phyloP scores from a whole-genome alignment of 192 early-diverging fungal species.

The Linnemannia schmuckeri region DNA sequence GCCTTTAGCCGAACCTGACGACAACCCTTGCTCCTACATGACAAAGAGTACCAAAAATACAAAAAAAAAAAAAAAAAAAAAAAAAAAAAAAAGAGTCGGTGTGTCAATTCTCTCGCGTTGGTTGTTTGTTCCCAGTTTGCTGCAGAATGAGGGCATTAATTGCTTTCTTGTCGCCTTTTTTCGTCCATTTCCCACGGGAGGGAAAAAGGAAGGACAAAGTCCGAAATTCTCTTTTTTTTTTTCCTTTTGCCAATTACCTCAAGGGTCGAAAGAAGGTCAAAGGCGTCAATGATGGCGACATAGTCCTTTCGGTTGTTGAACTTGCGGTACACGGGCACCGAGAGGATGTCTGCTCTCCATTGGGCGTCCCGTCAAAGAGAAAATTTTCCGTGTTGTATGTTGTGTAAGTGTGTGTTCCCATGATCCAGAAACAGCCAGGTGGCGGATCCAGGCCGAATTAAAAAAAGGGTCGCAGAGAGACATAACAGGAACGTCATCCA shows the following conservation, averaged over 20 bases:
- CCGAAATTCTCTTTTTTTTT: conserved; percentile 17
- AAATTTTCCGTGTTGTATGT: background rate
- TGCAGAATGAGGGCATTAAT: background rate
- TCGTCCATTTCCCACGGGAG: background rate
- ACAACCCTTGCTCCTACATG: conserved; percentile 42
- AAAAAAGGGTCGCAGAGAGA: background rate
- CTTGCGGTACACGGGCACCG: conserved; percentile 66
- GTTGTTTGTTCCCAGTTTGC: background rate
- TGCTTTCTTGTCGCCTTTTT: background rate
- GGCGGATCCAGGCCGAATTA: background rate
- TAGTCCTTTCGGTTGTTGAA: conserved; percentile 57
- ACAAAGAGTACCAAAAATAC: background rate
- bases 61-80: background rate
- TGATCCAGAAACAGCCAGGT: background rate
- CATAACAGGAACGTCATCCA: background rate
- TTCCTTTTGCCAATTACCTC: conserved; percentile 24
- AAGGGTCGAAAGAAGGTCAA: conserved; percentile 62
- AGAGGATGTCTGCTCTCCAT: conserved; percentile 59
- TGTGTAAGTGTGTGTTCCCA: background rate
- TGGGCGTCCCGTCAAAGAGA: background rate
- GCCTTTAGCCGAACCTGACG: conserved; percentile 12
- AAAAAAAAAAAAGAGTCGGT: conserved; percentile 1
- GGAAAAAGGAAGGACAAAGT: background rate
- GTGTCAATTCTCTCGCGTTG: background rate
- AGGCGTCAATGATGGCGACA: conserved; percentile 64